Evolutionary conservation across 768 basidiomycete species (phyloP), one percentile per base, ranked within the genome.

Genomic region (Fomitopsis serialis): DNA sequence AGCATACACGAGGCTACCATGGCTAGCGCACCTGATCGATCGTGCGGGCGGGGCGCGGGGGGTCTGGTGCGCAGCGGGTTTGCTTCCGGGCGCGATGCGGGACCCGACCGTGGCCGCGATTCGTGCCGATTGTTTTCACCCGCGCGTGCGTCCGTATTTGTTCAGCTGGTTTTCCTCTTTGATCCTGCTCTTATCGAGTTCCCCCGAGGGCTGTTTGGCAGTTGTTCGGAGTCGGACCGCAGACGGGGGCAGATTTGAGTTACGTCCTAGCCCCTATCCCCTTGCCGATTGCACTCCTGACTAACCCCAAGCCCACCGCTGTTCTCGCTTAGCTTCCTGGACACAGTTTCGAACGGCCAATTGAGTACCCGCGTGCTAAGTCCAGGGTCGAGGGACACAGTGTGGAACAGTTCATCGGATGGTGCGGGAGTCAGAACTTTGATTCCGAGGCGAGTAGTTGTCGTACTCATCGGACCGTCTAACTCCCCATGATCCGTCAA

Each of bases 181-280:
- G 37, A 19, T 8, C 37, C 8, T 32, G 9, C 25, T n/a, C 46
- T 47, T 47, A 47, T 47, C 46, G 27, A 32, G 25, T 19, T 4
- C 46, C 29, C 27, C 25, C 46, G 25, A 47, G 29, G 15, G 19
- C 27, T 47, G 17, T 29, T 47, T 23, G 29, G 46, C 46, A 47
- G 44, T 17, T 7, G 8, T 19, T 32, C 29, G 40, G 11, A 27
- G 15, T 47, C 46, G 46, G 46, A 10, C 46, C 46, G 46, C 29
- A 34, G 25, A 19, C 37, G 19, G 37, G 15, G 19, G 19, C 37
- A 19, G 15, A 40, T 24, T 34, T 34, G 12, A n/a, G 15, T 27
- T 34, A 11, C 27, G 21, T 47, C 29, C 46, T 34, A 47, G 46
- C 46, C 46, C 46, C 46, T 47, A 47, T 47, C 27, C 46, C 4